These are phyloP conservation scores for Berberis vulgaris DNA, from an alignment of 164 flowering plant genomes.

Conservation along the genomic window DNA sequence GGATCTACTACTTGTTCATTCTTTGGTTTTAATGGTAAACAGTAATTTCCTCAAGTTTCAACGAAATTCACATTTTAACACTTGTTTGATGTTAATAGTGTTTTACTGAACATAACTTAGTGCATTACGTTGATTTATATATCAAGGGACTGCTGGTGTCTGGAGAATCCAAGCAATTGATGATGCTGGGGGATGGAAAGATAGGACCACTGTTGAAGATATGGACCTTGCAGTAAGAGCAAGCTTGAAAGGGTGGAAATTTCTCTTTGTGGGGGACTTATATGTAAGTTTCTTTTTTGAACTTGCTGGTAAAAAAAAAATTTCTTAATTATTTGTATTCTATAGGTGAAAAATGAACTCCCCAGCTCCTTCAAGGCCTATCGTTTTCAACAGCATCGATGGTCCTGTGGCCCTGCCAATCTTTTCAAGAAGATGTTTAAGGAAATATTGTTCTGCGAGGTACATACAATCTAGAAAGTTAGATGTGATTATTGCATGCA, in stretches of 20 bases:
- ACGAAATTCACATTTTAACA: neutral
- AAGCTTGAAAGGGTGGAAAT: constrained; percentile 70
- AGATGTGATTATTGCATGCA: too few species aligned
- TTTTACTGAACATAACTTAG: neutral
- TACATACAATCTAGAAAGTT: neutral
- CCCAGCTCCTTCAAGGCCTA: constrained; percentile 77
- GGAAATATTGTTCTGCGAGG: constrained; percentile 48
- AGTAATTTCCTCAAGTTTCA: neutral
- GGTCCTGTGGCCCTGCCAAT: constrained; percentile 91
- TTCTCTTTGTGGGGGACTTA: constrained; percentile 48
- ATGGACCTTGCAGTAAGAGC: constrained; percentile 80
- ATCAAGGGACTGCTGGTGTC: constrained; percentile 68
- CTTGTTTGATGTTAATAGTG: neutral
- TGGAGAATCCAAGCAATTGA: constrained; percentile 53
- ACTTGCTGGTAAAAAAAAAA: neutral
- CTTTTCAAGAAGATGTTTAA: constrained; percentile 56
- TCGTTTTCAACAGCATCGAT: constrained; percentile 70
- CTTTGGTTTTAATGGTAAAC: constrained; percentile 67
- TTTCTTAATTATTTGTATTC: neutral
- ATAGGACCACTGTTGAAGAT: constrained; percentile 69
- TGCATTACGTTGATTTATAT: neutral
- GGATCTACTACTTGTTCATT: constrained; percentile 61
- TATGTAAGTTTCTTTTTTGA: constrained; percentile 19
- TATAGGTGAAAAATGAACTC: constrained; percentile 61
- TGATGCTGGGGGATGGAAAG: constrained; percentile 85